phyloP scores from a whole-genome alignment of 2,329 filamentous ascomycete genomes.

The Phaeoacremonium minimum region DNA sequence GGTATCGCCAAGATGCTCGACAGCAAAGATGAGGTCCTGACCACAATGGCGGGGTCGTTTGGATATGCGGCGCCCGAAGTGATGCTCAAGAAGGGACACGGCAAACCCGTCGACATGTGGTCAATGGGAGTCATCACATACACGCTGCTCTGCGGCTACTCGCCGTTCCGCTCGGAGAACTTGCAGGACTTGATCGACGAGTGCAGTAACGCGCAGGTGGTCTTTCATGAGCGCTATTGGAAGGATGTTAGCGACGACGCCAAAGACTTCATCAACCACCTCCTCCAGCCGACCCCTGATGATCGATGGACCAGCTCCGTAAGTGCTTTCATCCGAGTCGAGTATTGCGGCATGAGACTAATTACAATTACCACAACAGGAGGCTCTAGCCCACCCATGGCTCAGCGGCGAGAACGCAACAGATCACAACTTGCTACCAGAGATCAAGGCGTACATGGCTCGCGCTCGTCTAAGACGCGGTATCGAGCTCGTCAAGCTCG shows the following conservation, averaged over 20 bases:
- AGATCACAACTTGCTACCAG: slow-evolving; percentile 94
- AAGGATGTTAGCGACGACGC: slow-evolving; percentile 93
- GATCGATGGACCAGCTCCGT: slow-evolving; percentile 76
- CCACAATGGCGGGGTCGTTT: slow-evolving; percentile 97
- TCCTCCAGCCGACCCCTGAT: slow-evolving; percentile 75
- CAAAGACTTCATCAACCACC: slow-evolving; percentile 83
- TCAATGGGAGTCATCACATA: slow-evolving; percentile 98
- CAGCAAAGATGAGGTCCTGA: slow-evolving; percentile 83
- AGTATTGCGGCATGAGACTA: slow-evolving; percentile 14
- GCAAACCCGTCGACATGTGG: slow-evolving; percentile 99
- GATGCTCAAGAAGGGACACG: slow-evolving; percentile 96
- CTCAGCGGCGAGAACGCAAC: slow-evolving; percentile 86
- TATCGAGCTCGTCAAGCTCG: slow-evolving; percentile 93
- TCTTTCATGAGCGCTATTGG: slow-evolving; percentile 99
- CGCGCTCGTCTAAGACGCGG: slow-evolving; percentile 87
- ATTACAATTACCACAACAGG: slow-evolving; percentile 38
- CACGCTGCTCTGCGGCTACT: slow-evolving; percentile 95
- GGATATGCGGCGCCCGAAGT: slow-evolving; percentile 97
- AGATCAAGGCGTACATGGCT: slow-evolving; percentile 91
- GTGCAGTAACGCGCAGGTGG: slow-evolving; percentile 75
- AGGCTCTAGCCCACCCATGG: slow-evolving; percentile 81
- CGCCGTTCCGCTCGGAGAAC: slow-evolving; percentile 93
- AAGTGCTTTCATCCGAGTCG: slow-evolving; percentile 21
- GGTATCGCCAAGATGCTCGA: slow-evolving; percentile 98
- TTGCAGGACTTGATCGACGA: slow-evolving; percentile 91